Conservation (phyloP, 129 eudicot species). For the Scalesia atractyloides region DNA sequence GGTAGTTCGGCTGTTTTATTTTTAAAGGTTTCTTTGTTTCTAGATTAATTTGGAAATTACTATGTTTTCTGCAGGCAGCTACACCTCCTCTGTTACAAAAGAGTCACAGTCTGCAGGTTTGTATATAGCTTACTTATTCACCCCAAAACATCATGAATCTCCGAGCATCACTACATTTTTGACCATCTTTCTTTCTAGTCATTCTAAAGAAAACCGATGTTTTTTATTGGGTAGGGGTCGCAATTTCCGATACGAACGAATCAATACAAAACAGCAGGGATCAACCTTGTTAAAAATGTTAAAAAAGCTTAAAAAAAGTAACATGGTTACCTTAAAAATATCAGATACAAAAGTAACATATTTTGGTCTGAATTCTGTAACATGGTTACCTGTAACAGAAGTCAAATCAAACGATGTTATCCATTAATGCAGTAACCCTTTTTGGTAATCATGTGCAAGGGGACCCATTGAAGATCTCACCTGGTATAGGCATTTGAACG, state of each 20-base stretch:
- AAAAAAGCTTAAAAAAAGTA: too few species aligned
- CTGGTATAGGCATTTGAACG: too few species aligned
- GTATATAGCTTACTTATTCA: conserved; percentile 13
- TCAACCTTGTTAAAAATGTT: background rate
- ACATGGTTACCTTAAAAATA: too few species aligned
- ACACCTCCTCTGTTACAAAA: conserved; percentile 57
- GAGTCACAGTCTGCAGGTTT: conserved; percentile 89
- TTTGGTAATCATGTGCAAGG: too few species aligned
- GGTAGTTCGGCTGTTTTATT: conserved; percentile 32
- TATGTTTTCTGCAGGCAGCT: conserved; percentile 42
- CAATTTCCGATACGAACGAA: background rate
- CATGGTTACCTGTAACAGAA: background rate
- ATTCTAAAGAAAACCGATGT: background rate
- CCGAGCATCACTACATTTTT: background rate
- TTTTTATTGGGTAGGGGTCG: background rate
- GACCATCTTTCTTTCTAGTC: background rate
- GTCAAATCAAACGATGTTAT: background rate
- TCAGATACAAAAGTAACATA: background rate
- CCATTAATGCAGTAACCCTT: too few species aligned
- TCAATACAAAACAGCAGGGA: background rate
- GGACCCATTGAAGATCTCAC: too few species aligned
- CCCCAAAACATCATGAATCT: background rate
- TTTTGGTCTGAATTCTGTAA: background rate
- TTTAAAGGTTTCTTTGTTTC: background rate
- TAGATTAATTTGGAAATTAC: conserved; percentile 18